Conservation (phyloP, 2,329 filamentous ascomycete genomes). For the Mycocentrospora acerina region DNA sequence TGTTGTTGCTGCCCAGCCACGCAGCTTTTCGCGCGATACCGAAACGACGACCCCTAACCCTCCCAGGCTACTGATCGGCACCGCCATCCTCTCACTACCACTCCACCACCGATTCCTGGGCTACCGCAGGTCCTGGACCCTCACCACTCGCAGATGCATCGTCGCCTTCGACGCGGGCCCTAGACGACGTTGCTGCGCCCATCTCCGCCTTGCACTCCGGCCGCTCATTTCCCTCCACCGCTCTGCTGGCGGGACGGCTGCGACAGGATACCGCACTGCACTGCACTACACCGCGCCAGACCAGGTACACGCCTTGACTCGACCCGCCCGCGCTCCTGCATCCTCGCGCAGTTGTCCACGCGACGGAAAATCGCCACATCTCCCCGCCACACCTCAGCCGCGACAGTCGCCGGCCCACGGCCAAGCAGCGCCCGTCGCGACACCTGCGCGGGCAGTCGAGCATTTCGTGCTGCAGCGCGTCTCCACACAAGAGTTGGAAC, state of each 20-base stretch:
- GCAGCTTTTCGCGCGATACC: conserved; percentile 23
- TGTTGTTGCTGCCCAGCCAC: conserved; percentile 21
- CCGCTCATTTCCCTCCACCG: conserved; percentile 19
- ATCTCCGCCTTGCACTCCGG: conserved; percentile 24
- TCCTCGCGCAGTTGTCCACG: conserved; percentile 25
- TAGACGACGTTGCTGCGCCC: conserved; percentile 24
- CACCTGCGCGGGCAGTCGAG: conserved; percentile 17
- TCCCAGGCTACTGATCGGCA: conserved; percentile 17
- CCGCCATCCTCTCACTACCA: conserved; percentile 29
- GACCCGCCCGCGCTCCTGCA: conserved; percentile 16
- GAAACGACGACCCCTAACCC: conserved; percentile 21
- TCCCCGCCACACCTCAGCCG: conserved; percentile 24
- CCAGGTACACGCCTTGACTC: conserved; percentile 16
- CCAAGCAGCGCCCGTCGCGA: conserved; percentile 22
- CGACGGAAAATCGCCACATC: conserved; percentile 8
- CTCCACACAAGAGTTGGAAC: conserved; percentile 1
- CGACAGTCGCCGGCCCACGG: conserved; percentile 27
- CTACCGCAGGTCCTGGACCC: conserved; percentile 25
- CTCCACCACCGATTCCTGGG: conserved; percentile 26
- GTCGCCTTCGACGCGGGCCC: conserved; percentile 24
- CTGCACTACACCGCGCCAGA: conserved; percentile 29
- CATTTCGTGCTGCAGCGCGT: conserved; percentile 5
- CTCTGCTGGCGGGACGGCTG: conserved; percentile 36
- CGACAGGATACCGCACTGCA: conserved; percentile 33
- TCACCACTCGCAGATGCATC: conserved; percentile 27